Percentiles rank a stretch among this genome's conserved stretches.
These are phyloP conservation scores for Botrytis pseudocinerea DNA, from an alignment of 2,329 filamentous ascomycete species.

Conservation along the genomic window DNA sequence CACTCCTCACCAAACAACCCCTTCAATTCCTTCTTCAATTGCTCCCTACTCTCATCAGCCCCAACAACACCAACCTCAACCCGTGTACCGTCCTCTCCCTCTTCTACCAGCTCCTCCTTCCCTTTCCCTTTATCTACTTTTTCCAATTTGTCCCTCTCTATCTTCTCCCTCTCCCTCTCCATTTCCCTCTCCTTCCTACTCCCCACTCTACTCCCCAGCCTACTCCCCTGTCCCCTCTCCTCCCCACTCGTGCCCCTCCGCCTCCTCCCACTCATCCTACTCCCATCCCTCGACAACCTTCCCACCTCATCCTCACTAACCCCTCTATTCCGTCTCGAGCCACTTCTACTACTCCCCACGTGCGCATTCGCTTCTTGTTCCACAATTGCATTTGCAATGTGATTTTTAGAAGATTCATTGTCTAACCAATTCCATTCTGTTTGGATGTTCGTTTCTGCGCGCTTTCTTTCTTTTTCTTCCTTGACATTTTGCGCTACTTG, in stretches of 20 bases:
- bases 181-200: constrained; percentile 21
- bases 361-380: not conserved
- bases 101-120: constrained; percentile 3
- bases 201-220: not conserved
- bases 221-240: constrained; percentile 19
- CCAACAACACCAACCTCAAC: not conserved
- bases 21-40: constrained; percentile 33
- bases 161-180: not conserved
- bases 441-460: not conserved
- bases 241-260: constrained; percentile 16
- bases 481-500: constrained; percentile 11
- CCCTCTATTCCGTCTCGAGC: not conserved
- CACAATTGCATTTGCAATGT: not conserved
- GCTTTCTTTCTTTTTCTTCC: constrained; percentile 1
- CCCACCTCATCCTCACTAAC: not conserved
- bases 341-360: no score
- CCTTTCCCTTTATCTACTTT: not conserved
- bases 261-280: constrained; percentile 30
- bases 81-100: constrained; percentile 12
- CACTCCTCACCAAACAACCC: constrained; percentile 32
- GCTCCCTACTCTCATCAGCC: constrained; percentile 26
- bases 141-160: not conserved
- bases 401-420: constrained; percentile 10
- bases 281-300: not conserved
- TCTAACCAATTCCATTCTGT: not conserved